Conservation (phyloP, 2,329 filamentous ascomycete species). For the Fusarium coffeatum region DNA sequence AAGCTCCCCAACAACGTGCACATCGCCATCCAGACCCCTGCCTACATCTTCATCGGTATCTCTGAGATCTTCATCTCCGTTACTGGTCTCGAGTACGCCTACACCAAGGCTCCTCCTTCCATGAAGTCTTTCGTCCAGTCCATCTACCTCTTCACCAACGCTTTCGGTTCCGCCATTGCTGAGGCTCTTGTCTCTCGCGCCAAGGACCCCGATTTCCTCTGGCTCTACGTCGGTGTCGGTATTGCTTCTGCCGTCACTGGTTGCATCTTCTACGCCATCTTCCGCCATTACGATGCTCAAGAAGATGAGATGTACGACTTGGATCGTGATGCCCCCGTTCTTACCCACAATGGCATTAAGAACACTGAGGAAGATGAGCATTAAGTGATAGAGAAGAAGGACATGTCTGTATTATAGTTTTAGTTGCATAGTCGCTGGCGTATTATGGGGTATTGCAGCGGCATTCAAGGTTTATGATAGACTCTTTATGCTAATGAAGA, state of each 20-base stretch:
- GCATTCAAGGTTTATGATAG: neutral
- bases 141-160: conserved; percentile 70
- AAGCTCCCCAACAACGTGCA: conserved; percentile 59
- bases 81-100: conserved; percentile 78
- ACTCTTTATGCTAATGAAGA: conserved; percentile 1
- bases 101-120: conserved; percentile 76
- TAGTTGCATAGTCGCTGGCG: neutral
- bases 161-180: conserved; percentile 68
- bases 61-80: conserved; percentile 74
- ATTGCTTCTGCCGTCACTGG: conserved; percentile 60
- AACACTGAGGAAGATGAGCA: neutral
- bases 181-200: conserved; percentile 70
- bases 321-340: conserved; percentile 50
- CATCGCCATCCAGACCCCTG: conserved; percentile 66
- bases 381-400: neutral
- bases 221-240: conserved; percentile 73
- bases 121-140: conserved; percentile 73
- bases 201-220: conserved; percentile 72
- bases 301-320: conserved; percentile 56
- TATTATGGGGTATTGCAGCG: neutral
- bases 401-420: neutral
- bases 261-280: conserved; percentile 62
- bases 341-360: conserved; percentile 26
- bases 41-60: conserved; percentile 67
- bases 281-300: conserved; percentile 53